A percentile compares a stretch with the other conserved stretches of the same genome.
Conservation (phyloP, 2,329 filamentous ascomycete species). For the Diplocarpon mali region DNA sequence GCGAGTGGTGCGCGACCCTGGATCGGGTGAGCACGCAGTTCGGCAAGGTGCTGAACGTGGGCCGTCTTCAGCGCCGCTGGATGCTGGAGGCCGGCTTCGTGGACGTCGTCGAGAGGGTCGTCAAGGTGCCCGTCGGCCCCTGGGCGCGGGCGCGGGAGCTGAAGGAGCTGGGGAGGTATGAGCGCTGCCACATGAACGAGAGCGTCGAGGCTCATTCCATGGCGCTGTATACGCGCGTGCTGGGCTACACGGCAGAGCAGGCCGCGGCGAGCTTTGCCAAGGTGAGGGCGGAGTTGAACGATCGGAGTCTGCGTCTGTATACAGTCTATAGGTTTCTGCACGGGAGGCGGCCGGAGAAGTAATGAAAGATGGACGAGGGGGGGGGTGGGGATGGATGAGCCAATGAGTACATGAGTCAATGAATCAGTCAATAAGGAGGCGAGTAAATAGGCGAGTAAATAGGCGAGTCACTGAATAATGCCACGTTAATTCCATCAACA, state of each 20-base stretch:
- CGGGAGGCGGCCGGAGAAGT: constrained; percentile 21
- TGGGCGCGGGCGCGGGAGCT: constrained; percentile 30
- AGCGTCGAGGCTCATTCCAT: constrained; percentile 10
- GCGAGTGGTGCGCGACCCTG: constrained; percentile 10
- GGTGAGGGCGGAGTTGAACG: constrained; percentile 9
- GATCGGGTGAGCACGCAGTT: constrained; percentile 7
- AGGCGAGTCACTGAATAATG: too few species aligned
- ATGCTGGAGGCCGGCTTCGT: constrained; percentile 31
- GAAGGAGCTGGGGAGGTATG: constrained; percentile 29
- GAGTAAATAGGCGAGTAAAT: too few species aligned
- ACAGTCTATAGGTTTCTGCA: constrained; percentile 10
- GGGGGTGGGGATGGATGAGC: too few species aligned
- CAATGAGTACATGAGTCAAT: too few species aligned
- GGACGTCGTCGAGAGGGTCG: constrained; percentile 25
- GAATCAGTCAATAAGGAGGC: too few species aligned
- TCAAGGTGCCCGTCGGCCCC: constrained; percentile 28
- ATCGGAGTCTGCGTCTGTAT: constrained; percentile 11
- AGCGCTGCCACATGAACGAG: constrained; percentile 10
- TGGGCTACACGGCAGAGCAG: constrained; percentile 8
- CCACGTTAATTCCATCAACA: too few species aligned
- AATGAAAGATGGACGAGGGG: too few species aligned
- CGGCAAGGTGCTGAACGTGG: constrained; percentile 12
- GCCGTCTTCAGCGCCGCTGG: constrained; percentile 5
- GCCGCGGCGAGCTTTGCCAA: constrained; percentile 7
- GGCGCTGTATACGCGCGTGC: constrained; percentile 10